These are phyloP conservation scores for Magnolia officinalis DNA, from an alignment of 164 flowering plant species.

Conservation along the genomic window DNA sequence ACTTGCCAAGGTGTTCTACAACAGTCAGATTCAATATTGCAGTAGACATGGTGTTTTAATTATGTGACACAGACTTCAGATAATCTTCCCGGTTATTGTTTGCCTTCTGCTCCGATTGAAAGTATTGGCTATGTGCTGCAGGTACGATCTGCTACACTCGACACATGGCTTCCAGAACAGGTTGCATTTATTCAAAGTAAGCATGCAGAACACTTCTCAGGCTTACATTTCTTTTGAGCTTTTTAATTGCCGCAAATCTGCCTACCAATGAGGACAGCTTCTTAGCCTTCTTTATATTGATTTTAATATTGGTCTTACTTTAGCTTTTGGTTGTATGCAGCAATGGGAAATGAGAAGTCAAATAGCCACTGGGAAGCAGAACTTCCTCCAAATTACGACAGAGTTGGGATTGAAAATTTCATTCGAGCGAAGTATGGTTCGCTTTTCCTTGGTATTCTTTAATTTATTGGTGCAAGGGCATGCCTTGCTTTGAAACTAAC, in stretches of 20 bases:
- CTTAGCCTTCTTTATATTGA: not conserved
- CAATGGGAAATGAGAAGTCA: conserved; percentile 88
- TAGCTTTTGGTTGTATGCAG: conserved; percentile 28
- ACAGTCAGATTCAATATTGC: no score
- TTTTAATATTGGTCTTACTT: conserved; percentile 1
- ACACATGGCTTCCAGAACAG: conserved; percentile 98
- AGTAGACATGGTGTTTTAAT: no score
- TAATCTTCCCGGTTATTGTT: not conserved
- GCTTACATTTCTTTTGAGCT: not conserved
- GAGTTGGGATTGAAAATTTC: conserved; percentile 93
- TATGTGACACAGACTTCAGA: not conserved
- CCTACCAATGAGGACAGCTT: not conserved
- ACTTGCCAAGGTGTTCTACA: no score
- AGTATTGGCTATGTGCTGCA: conserved; percentile 22
- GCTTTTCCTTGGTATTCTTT: not conserved
- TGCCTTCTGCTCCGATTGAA: not conserved
- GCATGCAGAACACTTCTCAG: conserved; percentile 12
- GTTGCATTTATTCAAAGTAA: conserved; percentile 92
- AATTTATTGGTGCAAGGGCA: not conserved
- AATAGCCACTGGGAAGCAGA: conserved; percentile 95
- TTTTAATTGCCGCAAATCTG: not conserved
- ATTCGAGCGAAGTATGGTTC: conserved; percentile 87
- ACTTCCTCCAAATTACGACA: conserved; percentile 82
- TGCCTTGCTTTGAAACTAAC: not conserved
- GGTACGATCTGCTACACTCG: conserved; percentile 92